Evolutionary conservation across 306 rosid species (phyloP).

Genomic region (Acacia crassicarpa): DNA sequence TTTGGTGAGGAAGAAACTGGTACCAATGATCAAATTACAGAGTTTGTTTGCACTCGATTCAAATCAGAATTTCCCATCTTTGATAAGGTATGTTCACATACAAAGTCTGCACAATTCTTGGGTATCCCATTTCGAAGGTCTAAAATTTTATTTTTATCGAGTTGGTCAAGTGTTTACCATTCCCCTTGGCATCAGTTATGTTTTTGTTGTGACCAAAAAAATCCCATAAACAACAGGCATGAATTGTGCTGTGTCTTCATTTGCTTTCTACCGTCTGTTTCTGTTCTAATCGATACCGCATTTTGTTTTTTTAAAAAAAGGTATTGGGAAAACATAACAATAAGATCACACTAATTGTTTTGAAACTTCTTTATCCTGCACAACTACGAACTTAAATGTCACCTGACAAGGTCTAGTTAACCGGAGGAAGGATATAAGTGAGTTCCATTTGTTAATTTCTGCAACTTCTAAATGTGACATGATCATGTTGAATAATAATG

Average conservation of each 20-base stretch:
- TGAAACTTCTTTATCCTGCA: background rate
- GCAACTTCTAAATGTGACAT: background rate
- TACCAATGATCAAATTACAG: slow-evolving; percentile 72
- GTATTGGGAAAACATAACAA: background rate
- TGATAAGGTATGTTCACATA: slow-evolving; percentile 59
- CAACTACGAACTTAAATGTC: background rate
- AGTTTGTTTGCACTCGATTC: slow-evolving; percentile 82
- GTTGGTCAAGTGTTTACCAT: background rate
- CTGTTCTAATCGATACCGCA: background rate
- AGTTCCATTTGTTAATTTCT: slow-evolving; percentile 2
- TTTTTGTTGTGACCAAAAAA: slow-evolving; percentile 5
- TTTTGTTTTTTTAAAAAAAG: background rate
- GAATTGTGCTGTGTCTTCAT: background rate
- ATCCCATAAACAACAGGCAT: background rate
- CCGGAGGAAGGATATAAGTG: background rate
- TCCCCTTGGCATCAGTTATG: background rate
- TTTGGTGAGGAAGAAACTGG: slow-evolving; percentile 91
- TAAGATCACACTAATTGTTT: background rate
- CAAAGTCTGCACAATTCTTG: background rate
- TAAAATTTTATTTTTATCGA: background rate
- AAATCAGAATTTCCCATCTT: slow-evolving; percentile 84
- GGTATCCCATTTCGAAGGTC: background rate
- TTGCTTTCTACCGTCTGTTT: slow-evolving; percentile 1
- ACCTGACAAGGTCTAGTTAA: slow-evolving; percentile 13
- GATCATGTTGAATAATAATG: background rate